Base-by-base conservation (phyloP, 768 basidiomycete species). In the Tricholoma sp. region DNA sequence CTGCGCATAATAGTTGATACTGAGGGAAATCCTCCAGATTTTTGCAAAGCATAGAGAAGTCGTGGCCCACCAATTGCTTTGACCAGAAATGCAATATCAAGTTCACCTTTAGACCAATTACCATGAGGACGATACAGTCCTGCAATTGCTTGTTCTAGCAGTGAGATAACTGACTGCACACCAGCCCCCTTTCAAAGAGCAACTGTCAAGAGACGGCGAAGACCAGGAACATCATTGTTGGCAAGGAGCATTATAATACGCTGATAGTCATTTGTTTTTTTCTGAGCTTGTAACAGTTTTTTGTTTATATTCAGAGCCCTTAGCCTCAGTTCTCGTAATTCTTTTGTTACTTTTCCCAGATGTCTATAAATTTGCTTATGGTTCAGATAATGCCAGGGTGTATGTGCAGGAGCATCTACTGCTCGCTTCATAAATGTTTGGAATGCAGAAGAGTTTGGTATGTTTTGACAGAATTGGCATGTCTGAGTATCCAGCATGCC, bases 41-140 rank as follows among this genome's bases (percentile, higher is more conserved):
- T 67, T 22, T 65, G 62, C 7, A 72, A 55, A 4, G 61, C 60
- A 62, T 67, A 70, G 1, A 72, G 56, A 1, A 72, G 61, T 0
- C 60, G 43, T 21, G 65, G 60, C 0, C 71, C 71, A 18, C 68
- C 66, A 47, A 65, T 21, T 19, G 66, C 57, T 39, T 69, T 68
- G 0, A 60, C 56, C 5, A 72, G 60, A 52, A 69, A 67, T 49
- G 67, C 66, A 22, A 68, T 55, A 54, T 71, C 71, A 50, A 63
- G 45, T 34, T 70, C 67, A 2, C 57, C 49, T 8, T 57, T 31
- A 10, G 59, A 61, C 56, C 61, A 67, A 0, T 56, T 57, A 45
- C 55, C 56, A 7, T 54, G 35, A 18, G 64, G 59, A 5, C 34
- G 18, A 57, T 62, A 62, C 11, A 57, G 7, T 3, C 63, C 59